Conservation (phyloP, 108 stramenopile species). For the Skeletonema menzelii region DNA sequence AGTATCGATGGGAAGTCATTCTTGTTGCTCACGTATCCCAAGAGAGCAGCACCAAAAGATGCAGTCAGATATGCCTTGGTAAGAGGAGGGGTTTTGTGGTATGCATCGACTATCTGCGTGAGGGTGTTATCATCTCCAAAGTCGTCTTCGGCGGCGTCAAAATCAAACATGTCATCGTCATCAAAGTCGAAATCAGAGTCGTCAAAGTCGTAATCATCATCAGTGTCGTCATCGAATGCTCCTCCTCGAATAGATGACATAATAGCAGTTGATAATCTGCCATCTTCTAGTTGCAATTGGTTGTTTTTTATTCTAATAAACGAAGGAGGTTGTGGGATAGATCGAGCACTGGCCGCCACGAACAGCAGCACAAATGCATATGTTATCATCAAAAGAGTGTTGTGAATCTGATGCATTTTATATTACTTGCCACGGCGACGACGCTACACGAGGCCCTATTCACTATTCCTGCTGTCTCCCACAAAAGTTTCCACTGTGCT, state of each 20-base stretch:
- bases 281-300: not conserved
- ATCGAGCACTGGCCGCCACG: not conserved
- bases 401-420: not conserved
- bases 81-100: slow-evolving; percentile 84
- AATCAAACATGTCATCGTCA: slow-evolving; percentile 46
- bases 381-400: not conserved
- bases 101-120: slow-evolving; percentile 59
- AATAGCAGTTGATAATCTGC: not conserved
- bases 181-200: slow-evolving; percentile 66
- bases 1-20: slow-evolving; percentile 85
- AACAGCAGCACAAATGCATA: not conserved
- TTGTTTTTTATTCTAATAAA: slow-evolving; percentile 2
- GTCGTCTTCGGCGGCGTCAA: slow-evolving; percentile 64
- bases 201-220: slow-evolving; percentile 54
- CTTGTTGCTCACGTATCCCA: slow-evolving; percentile 66
- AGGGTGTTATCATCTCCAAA: slow-evolving; percentile 73
- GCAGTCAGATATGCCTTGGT: slow-evolving; percentile 87
- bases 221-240: slow-evolving; percentile 53
- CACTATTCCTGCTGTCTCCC: too few species aligned
- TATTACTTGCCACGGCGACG: too few species aligned
- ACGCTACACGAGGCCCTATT: too few species aligned
- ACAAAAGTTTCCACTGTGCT: too few species aligned
- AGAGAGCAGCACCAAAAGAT: slow-evolving; percentile 61
- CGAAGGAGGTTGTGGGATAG: not conserved
- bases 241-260: slow-evolving; percentile 43